Conservation (phyloP, 139 green algal species). For the Picochlorum sp. region DNA sequence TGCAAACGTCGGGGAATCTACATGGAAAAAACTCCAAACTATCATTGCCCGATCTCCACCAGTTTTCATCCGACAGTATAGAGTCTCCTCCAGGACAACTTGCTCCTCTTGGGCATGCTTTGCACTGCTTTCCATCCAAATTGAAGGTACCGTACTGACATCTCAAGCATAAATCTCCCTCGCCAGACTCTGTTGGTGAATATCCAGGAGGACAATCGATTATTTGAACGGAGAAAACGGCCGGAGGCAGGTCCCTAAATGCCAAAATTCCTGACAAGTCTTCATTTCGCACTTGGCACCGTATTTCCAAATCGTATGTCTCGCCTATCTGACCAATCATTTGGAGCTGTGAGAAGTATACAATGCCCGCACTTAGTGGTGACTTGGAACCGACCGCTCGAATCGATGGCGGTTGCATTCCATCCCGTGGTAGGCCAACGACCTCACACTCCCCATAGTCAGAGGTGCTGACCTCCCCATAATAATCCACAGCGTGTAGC, state of each 20-base stretch:
- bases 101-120: conserved; percentile 20
- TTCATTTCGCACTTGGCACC: not conserved
- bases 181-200: conserved; percentile 3
- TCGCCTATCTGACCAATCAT: too few species aligned
- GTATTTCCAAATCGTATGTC: too few species aligned
- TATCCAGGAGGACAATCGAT: conserved; percentile 12
- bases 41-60: conserved; percentile 12
- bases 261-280: not conserved
- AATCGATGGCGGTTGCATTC: too few species aligned
- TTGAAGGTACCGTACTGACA: conserved; percentile 20
- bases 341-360: too few species aligned
- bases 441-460: conserved; percentile 9
- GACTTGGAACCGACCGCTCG: too few species aligned
- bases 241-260: not conserved
- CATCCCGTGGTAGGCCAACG: not conserved
- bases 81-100: conserved; percentile 11
- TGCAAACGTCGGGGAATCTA: conserved; percentile 12
- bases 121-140: conserved; percentile 13
- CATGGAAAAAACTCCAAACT: conserved; percentile 15
- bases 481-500: conserved; percentile 13
- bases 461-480: conserved; percentile 7
- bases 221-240: conserved; percentile 6
- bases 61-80: conserved; percentile 11
- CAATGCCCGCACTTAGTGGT: too few species aligned
- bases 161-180: conserved; percentile 12